phyloP scores from a whole-genome alignment of 202 grass and related monocot genomes.

The Elaeis oleifera region DNA sequence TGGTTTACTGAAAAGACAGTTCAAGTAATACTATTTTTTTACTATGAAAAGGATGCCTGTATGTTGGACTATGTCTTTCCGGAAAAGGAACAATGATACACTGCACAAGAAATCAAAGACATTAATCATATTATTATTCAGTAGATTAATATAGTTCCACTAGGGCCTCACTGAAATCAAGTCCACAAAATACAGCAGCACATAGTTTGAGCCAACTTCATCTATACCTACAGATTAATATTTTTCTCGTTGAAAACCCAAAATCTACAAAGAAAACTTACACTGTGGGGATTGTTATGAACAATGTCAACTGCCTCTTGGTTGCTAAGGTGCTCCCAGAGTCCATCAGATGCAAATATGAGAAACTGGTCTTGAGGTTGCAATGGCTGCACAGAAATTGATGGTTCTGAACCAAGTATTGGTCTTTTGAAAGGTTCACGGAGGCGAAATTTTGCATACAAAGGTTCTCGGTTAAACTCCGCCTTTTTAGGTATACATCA shows the following conservation, averaged over 20 bases:
- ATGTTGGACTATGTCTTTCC: no score
- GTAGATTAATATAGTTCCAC: no score
- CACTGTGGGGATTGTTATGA: slow-evolving; percentile 46
- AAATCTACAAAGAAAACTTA: slow-evolving; percentile 32
- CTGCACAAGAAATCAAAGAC: no score
- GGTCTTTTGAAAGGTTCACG: slow-evolving; percentile 77
- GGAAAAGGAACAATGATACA: no score
- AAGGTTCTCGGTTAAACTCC: slow-evolving; percentile 83
- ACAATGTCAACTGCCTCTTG: slow-evolving; percentile 98
- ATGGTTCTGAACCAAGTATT: slow-evolving; percentile 81
- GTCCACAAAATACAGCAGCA: no score
- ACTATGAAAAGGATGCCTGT: no score
- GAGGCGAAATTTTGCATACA: slow-evolving; percentile 70
- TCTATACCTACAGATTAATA: not conserved
- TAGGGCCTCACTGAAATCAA: no score
- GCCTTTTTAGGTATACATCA: slow-evolving; percentile 81
- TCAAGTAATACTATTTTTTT: no score
- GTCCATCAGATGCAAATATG: slow-evolving; percentile 97
- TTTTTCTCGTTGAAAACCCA: slow-evolving; percentile 3
- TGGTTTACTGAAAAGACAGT: no score
- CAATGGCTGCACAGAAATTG: slow-evolving; percentile 55
- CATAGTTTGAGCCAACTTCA: no score
- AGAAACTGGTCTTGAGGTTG: slow-evolving; percentile 77
- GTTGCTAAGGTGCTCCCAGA: slow-evolving; percentile 95
- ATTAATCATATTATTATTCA: no score